Conservation (phyloP, 2,329 filamentous ascomycete genomes). For the Fusarium poae region DNA sequence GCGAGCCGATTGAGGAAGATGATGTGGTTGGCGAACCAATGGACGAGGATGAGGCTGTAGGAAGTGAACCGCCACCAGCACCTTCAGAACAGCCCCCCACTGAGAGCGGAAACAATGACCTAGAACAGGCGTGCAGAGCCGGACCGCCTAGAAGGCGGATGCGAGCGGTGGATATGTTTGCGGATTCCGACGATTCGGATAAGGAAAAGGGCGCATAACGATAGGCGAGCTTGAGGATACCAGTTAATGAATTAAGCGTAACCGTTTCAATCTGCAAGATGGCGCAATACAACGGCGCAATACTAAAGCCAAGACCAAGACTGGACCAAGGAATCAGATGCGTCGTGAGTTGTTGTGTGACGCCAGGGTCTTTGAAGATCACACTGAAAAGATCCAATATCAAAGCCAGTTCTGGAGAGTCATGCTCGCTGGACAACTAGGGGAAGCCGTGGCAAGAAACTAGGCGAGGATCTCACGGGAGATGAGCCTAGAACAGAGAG, state of each 20-base stretch:
- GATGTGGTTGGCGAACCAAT: constrained; percentile 57
- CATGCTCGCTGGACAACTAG: constrained; percentile 3
- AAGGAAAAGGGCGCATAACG: constrained; percentile 41
- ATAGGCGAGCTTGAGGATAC: constrained; percentile 9
- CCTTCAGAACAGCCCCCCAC: constrained; percentile 34
- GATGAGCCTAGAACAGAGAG: constrained; percentile 22
- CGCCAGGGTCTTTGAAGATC: constrained; percentile 12
- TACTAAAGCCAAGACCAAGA: constrained; percentile 7
- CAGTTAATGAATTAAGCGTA: constrained; percentile 14
- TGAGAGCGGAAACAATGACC: constrained; percentile 30
- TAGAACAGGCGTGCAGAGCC: constrained; percentile 32
- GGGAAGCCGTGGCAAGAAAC: constrained; percentile 20
- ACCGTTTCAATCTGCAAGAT: constrained; percentile 23
- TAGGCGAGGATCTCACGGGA: constrained; percentile 37
- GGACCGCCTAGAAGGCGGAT: constrained; percentile 70
- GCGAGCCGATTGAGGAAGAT: constrained; percentile 61
- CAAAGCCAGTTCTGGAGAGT: constrained; percentile 7
- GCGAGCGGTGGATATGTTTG: constrained; percentile 89
- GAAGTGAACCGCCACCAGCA: constrained; percentile 48
- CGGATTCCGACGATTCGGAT: constrained; percentile 72
- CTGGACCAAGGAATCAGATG: constrained; percentile 1
- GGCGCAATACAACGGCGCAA: constrained; percentile 29
- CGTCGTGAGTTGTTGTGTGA: constrained; percentile 13
- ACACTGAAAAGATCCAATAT: constrained; percentile 2
- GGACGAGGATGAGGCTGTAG: constrained; percentile 59